Base-by-base conservation (phyloP, 148 eudicot species). In the Camellia granthamiana region DNA sequence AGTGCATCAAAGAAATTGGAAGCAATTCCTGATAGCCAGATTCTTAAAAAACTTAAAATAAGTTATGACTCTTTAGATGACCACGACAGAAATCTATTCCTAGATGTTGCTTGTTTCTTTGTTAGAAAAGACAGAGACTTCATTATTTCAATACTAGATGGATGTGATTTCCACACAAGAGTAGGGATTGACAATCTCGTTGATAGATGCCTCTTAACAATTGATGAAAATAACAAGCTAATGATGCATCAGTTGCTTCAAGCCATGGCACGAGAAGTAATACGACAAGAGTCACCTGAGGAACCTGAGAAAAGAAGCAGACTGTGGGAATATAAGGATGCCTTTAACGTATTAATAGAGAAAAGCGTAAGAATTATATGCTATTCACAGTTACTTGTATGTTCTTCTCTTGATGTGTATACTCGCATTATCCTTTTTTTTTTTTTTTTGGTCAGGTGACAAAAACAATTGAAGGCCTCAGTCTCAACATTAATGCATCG, bases 211-310 rank as follows among this genome's bases (percentile, higher is more conserved):
- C 69, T 77, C 65, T 1, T 77, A 63, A 62, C 58, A 3, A 6
- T 77, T 7, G 38, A 46, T n/a, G 21, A 19, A 13, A 5, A 14
- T 21, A 64, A 65, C 44, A 54, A 42, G 62, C 2, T 78, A 23
- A 68, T 5, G 51, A 69, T 69, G 75, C 74, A 78, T 52, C 52
- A 69, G 21, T 55, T 78, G 63, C 52, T 78, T 55, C 74, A 13
- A 55, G 66, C 52, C 5, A 67, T 78, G 81, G 75, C 74, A 51
- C 67, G 75, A 56, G 64, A 68, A 30, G 15, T 78, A 2, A 30
- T 78, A 5, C 66, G 65, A 13, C 65, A 51, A 42, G 61, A 78
- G 44, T 65, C 72, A 66, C 80, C 80, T 6, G 11, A 75, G 21
- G 55, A 81, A 1, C 80, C 69, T 2, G 75, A 49, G 67, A 71